A percentile compares a stretch with the other conserved stretches of the same genome.
Evolutionary conservation across 768 basidiomycete genomes (phyloP).

Genomic region (Leccinum pellstonianum): DNA sequence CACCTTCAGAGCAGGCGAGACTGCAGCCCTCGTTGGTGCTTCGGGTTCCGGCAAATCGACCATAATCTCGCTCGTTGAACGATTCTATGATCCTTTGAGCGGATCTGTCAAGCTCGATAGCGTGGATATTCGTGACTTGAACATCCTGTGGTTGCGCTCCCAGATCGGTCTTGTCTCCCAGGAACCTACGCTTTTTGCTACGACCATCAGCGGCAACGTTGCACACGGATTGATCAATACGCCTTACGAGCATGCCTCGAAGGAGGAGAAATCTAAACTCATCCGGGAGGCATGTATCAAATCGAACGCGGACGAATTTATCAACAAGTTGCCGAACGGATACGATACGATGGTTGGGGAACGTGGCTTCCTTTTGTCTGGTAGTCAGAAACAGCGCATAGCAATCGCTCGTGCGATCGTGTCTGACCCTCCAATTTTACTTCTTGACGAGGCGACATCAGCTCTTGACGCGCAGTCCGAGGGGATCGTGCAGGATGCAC

Average conservation of each 20-base stretch:
- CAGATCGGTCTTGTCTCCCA: not conserved
- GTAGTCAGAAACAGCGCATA: conserved; percentile 85
- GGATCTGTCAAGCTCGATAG: not conserved
- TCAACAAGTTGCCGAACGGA: conserved; percentile 73
- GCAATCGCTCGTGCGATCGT: conserved; percentile 91
- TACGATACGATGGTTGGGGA: conserved; percentile 91
- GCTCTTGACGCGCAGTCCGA: no score
- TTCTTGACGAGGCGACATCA: no score
- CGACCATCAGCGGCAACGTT: conserved; percentile 79
- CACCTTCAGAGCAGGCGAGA: not conserved
- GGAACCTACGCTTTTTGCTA: conserved; percentile 51
- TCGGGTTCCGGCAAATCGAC: not conserved
- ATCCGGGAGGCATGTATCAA: conserved; percentile 87
- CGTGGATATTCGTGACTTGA: not conserved
- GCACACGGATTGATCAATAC: conserved; percentile 84
- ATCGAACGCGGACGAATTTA: conserved; percentile 89
- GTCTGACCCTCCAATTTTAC: conserved; percentile 24
- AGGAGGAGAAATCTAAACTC: conserved; percentile 72
- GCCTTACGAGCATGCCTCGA: conserved; percentile 57
- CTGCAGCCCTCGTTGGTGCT: not conserved
- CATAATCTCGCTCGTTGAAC: not conserved
- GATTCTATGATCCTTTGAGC: not conserved
- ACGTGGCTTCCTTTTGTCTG: conserved; percentile 80
- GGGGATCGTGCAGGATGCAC: no score
- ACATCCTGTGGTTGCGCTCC: not conserved